Base-by-base conservation (phyloP, 805 yeast species). In the fission yeast (Schizosaccharomyces pombe) region DNA sequence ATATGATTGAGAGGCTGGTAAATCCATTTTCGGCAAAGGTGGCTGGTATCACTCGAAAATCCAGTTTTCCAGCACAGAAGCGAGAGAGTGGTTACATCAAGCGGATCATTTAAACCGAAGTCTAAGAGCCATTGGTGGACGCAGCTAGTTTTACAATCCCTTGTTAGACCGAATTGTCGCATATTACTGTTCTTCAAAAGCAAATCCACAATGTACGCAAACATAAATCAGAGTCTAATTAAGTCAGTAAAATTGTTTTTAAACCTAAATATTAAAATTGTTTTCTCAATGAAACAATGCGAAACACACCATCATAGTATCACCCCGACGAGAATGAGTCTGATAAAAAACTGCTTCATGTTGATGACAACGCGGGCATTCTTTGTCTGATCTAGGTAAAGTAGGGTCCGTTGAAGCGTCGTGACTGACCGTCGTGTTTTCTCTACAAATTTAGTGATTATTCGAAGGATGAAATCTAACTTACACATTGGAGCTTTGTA, bases 371-470 rank as follows among this genome's bases (percentile, higher is more conserved):
- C 75, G 73, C 2, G 96, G 95, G 67, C 99, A 91, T 62, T 83
- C 87, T 64, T 84, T 84, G 66, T 89, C 91, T 1, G 95, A 82
- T 59, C 96, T 74, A 55, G 99, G 99, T 60, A 91, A 78, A 1
- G 98, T 91, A n/a, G 97, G 97, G 67, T 91, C 99, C 26, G 80
- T 73, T 0, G 95, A 96, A 60, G 91, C 83, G 66, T 89, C 97
- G 65, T 84, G 87, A 40, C 91, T 94, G 55, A 84, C 94, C 62
- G 97, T 97, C 1, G 97, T 97, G 1, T 95, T 89, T 64, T 85
- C 96, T 16, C 32, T 32, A 19, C 24, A 26, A 49, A 6, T 8
- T 30, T 8, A 8, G 34, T 49, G 1, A 4, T 31, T 16, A 12
- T 14, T 3, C 26, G 19, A n/a, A 8, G 30, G 14, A 43, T 8